Base-by-base conservation (phyloP, 2,329 filamentous ascomycete genomes). In the Aspergillus alliaceus region DNA sequence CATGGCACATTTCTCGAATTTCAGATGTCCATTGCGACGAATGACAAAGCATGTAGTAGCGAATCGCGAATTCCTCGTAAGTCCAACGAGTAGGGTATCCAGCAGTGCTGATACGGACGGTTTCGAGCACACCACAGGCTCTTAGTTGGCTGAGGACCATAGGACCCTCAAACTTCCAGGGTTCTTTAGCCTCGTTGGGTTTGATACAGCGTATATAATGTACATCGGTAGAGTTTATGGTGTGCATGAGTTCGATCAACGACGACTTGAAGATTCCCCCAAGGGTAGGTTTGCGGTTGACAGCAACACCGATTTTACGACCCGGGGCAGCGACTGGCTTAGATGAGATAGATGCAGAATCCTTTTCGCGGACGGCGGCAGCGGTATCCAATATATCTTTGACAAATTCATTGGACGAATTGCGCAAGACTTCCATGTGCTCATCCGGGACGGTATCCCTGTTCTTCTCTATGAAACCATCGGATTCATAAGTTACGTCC, bases 141-240 rank as follows among this genome's bases (percentile, higher is more conserved):
- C 96, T 88, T 68, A 99, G 82, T 77, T 99, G 95, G 76, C 91
- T 96, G 59, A 99, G 84, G 65, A 99, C 95, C 95, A 99, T 99
- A 3, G 96, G 95, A 0, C 95, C 95, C 72, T 99, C 95, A 61
- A 98, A 99, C 69, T 96, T 93, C 95, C 95, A 99, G 0, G 95
- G 86, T 69, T 90, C 90, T 77, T 99, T 99, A 51, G 87, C 91
- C 77, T 99, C 95, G 73, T 99, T 99, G 31, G 95, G 95, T 79
- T 99, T 99, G 78, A 99, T 98, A 75, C 95, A 99, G 66, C 95
- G 88, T 71, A 99, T 99, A 77, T 99, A 99, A 77, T 99, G 95
- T 20, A 98, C 95, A 73, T 99, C 95, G 2, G 95, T 99, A 65
- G 90, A 93, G 76, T 96, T 96, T 77, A 99, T 99, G 5, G 95